phyloP scores from a whole-genome alignment of 1,284 basidiomycete species.

The Xerocomus cyaneibrunnescens region DNA sequence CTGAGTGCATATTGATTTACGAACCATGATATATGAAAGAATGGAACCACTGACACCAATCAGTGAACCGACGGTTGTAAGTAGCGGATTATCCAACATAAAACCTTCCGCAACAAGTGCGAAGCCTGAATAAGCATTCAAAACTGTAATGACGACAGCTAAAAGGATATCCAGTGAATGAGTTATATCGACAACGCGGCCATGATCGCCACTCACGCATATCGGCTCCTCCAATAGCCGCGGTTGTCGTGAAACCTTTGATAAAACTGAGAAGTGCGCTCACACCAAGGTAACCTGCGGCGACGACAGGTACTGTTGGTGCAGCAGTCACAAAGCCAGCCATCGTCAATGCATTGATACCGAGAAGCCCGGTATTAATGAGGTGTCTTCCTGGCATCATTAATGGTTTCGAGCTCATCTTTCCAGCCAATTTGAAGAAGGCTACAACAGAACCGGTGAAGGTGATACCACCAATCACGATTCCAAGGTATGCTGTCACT shows the following conservation, averaged over 20 bases:
- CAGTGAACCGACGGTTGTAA: conserved; percentile 77
- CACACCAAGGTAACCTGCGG: conserved; percentile 71
- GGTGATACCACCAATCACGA: conserved; percentile 77
- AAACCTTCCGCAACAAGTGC: conserved; percentile 91
- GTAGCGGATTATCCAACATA: conserved; percentile 82
- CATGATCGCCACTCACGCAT: conserved; percentile 64
- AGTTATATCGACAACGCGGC: background rate
- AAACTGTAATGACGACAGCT: conserved; percentile 86
- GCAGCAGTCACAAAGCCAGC: conserved; percentile 71
- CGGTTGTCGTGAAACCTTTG: conserved; percentile 81
- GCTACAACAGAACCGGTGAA: conserved; percentile 87
- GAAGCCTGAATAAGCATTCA: conserved; percentile 89
- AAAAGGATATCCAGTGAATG: background rate
- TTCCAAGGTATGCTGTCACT: conserved; percentile 80
- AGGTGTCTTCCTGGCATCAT: conserved; percentile 73
- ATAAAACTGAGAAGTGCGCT: conserved; percentile 77
- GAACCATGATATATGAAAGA: conserved; percentile 86
- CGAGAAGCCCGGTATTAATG: conserved; percentile 67
- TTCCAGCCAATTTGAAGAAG: conserved; percentile 80
- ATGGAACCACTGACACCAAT: conserved; percentile 89
- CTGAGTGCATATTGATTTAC: conserved; percentile 17
- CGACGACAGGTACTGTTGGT: conserved; percentile 66
- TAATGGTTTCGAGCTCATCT: conserved; percentile 72
- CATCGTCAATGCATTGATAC: conserved; percentile 68
- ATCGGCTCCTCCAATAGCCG: conserved; percentile 85